A percentile compares a stretch with the other conserved stretches of the same genome.
Conservation (phyloP, 139 green algal genomes). For the Trebouxia sp. region DNA sequence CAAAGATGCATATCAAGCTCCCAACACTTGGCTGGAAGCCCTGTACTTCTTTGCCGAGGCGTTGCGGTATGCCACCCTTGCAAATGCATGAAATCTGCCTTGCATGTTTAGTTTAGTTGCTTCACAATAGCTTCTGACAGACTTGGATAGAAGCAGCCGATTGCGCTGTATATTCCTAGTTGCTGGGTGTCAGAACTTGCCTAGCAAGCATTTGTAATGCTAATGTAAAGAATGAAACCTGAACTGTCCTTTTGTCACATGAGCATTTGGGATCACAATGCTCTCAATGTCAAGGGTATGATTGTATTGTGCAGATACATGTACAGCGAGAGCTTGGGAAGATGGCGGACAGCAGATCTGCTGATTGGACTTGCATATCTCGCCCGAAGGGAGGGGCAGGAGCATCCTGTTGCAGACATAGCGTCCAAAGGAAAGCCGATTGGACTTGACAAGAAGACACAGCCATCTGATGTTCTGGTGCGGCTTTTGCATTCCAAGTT, state of each 20-base stretch:
- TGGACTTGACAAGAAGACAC: not conserved
- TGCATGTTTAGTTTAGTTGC: not conserved
- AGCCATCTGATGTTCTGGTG: not conserved
- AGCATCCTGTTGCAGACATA: conserved; percentile 69
- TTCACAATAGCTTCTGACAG: not conserved
- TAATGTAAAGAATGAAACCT: not conserved
- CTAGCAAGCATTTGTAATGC: not conserved
- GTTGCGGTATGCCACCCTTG: conserved; percentile 47
- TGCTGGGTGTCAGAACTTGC: not conserved
- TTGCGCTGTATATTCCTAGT: not conserved
- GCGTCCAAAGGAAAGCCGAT: conserved; percentile 39
- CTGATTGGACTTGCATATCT: conserved; percentile 85
- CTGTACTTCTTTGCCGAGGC: conserved; percentile 78
- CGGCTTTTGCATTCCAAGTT: too few relatives aligned
- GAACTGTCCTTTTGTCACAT: not conserved
- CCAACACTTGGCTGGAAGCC: conserved; percentile 72
- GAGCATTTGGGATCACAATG: not conserved
- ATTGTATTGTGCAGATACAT: conserved; percentile 54
- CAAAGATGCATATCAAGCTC: conserved; percentile 47
- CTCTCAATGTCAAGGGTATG: not conserved
- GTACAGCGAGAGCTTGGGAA: conserved; percentile 73
- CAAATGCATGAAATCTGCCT: not conserved
- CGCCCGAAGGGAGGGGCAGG: conserved; percentile 45
- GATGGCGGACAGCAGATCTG: conserved; percentile 81
- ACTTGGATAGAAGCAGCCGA: not conserved